phyloP scores from a whole-genome alignment of 1,284 basidiomycete species.

The Trametes polyzona region DNA sequence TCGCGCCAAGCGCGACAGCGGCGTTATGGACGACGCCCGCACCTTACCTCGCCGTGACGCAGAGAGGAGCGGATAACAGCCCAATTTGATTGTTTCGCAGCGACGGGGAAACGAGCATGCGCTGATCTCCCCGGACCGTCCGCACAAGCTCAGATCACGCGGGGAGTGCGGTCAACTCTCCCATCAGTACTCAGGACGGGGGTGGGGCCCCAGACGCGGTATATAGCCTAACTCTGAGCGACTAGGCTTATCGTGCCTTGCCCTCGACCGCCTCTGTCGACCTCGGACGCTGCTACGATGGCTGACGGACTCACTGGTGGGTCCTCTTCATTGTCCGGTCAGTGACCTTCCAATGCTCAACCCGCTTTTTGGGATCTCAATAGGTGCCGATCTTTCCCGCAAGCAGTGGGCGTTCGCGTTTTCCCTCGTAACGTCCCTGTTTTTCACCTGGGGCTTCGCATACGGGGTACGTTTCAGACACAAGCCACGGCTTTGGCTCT shows the following conservation, averaged over 20 bases:
- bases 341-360: neutral
- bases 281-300: constrained; percentile 22
- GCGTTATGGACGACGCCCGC: neutral
- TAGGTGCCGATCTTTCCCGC: constrained; percentile 52
- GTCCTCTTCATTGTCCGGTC: constrained; percentile 12
- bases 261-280: constrained; percentile 11
- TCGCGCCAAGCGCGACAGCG: neutral
- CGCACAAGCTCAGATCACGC: constrained; percentile 22
- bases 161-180: constrained; percentile 11
- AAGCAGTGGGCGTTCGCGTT: constrained; percentile 62
- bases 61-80: too few relatives aligned
- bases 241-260: constrained; percentile 13
- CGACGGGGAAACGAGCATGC: constrained; percentile 7
- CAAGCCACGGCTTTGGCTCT: neutral
- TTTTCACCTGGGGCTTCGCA: constrained; percentile 83
- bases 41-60: neutral
- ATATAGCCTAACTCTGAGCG: constrained; percentile 18
- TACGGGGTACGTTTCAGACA: constrained; percentile 59
- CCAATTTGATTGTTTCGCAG: neutral
- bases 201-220: constrained; percentile 21
- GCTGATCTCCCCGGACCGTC: constrained; percentile 20
- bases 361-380: neutral
- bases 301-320: constrained; percentile 42
- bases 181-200: constrained; percentile 22
- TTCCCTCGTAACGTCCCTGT: constrained; percentile 75